Evolutionary conservation across 1,139 yeast species (phyloP).

Genomic region (Torulaspora globosa): DNA sequence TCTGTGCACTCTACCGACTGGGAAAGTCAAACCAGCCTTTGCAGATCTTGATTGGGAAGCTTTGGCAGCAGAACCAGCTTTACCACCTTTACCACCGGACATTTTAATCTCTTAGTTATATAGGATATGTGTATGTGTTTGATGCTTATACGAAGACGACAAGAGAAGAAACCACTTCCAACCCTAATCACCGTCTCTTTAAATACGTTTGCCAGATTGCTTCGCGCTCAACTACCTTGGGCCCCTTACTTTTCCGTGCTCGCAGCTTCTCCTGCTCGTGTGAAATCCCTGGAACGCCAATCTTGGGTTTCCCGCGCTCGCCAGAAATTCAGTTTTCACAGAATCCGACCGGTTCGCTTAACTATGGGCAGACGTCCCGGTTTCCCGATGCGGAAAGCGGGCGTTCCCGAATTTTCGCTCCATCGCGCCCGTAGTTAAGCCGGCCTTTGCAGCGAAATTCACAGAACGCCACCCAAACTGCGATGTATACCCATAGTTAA

Average conservation of each 20-base stretch:
- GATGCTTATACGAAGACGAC: slow-evolving; percentile 6
- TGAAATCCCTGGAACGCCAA: slow-evolving; percentile 33
- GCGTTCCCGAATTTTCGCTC: slow-evolving; percentile 40
- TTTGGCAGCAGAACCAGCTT: slow-evolving; percentile 89
- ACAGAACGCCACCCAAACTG: slow-evolving; percentile 9
- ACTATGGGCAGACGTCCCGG: slow-evolving; percentile 50
- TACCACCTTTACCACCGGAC: slow-evolving; percentile 99
- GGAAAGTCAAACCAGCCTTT: slow-evolving; percentile 98
- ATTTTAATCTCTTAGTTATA: slow-evolving; percentile 41
- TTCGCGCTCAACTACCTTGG: neutral
- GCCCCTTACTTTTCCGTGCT: slow-evolving; percentile 6
- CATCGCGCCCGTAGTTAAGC: neutral
- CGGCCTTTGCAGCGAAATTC: slow-evolving; percentile 5
- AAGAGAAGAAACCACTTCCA: neutral
- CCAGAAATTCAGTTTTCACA: slow-evolving; percentile 47
- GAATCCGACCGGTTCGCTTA: slow-evolving; percentile 51
- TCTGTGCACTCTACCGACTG: slow-evolving; percentile 99
- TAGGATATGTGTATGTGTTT: slow-evolving; percentile 20
- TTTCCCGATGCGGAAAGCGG: slow-evolving; percentile 46
- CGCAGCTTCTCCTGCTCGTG: slow-evolving; percentile 17
- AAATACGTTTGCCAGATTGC: slow-evolving; percentile 1
- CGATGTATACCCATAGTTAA: slow-evolving; percentile 3
- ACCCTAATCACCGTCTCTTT: neutral
- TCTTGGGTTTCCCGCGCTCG: slow-evolving; percentile 19
- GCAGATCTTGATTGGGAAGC: slow-evolving; percentile 97